Conservation (phyloP, 768 basidiomycete species). For the Auriscalpium microsporum region DNA sequence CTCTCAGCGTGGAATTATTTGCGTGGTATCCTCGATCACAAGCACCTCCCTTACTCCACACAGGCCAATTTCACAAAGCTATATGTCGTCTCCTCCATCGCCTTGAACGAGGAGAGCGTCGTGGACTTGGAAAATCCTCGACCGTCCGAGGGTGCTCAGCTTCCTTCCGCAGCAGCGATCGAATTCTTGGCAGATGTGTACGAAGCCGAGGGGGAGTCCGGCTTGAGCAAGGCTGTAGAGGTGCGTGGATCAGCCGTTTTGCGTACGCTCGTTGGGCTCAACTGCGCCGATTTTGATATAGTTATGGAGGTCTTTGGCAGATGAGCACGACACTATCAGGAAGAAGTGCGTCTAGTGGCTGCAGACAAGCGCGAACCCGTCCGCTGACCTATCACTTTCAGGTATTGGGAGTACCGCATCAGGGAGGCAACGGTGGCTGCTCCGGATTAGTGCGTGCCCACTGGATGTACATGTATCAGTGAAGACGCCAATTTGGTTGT, state of each 20-base stretch:
- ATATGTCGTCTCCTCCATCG: slow-evolving; percentile 39
- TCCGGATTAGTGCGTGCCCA: neutral
- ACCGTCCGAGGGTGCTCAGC: slow-evolving; percentile 52
- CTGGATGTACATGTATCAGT: neutral
- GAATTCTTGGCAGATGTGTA: slow-evolving; percentile 81
- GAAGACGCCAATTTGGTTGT: neutral
- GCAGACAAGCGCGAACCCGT: slow-evolving; percentile 8
- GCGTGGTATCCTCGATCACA: slow-evolving; percentile 68
- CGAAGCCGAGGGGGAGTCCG: slow-evolving; percentile 47
- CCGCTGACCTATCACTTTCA: slow-evolving; percentile 23
- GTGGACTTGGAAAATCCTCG: slow-evolving; percentile 67
- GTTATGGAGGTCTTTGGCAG: slow-evolving; percentile 66
- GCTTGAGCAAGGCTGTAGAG: slow-evolving; percentile 30
- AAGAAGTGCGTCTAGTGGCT: slow-evolving; percentile 46
- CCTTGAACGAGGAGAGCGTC: slow-evolving; percentile 34
- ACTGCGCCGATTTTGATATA: slow-evolving; percentile 18
- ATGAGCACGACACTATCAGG: slow-evolving; percentile 64
- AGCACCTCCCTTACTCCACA: slow-evolving; percentile 46
- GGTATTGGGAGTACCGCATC: slow-evolving; percentile 76
- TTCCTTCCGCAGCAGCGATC: slow-evolving; percentile 73
- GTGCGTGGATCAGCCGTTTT: slow-evolving; percentile 13
- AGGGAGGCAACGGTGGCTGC: slow-evolving; percentile 32
- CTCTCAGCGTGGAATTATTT: slow-evolving; percentile 96
- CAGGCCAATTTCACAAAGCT: slow-evolving; percentile 54
- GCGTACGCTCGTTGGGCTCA: neutral